Evolutionary conservation across 148 eudicot species (phyloP), one percentile per base, ranked within the genome.

Genomic region (Drosera capensis): DNA sequence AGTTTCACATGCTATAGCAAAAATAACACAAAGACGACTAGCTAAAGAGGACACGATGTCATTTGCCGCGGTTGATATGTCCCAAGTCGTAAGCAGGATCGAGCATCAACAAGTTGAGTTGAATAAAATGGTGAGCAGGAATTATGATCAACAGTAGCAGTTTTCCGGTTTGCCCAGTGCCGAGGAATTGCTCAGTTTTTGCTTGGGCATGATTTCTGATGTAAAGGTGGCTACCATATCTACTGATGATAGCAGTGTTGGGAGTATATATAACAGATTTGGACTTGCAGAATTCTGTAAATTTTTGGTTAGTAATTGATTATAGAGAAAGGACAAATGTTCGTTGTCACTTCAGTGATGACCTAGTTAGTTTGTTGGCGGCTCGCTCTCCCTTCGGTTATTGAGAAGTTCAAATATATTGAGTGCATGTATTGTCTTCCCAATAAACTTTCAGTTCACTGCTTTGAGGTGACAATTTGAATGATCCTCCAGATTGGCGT

Each of bases 91-190:
- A 28, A 78, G 82, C 62, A 67, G 63, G 49, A 81, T 80, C 29
- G 86, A 85, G 23, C 25, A 20, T 19, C 99, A 81, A 45, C 94
- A 90, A 35, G 47, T 60, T 37, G 95, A 85, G 56, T 43, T 90
- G 71, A 64, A 61, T 55, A 69, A 59, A 55, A 59, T 81, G 74
- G 52, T 68, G 51, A 83, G 81, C 68, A 71, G 67, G 54, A 70
- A 68, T 16, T 75, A 72, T 16, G 25, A 14, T 19, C 40, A 50
- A n/a, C 41, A 8, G 7, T 56, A 46, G 16, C n/a, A n/a, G n/a
- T n/a, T n/a, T n/a, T n/a, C n/a, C n/a, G n/a, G n/a, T n/a, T n/a
- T 3, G 31, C 9, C 31, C 9, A 4, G 4, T 28, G 31, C 9
- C 31, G 6, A 4, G 9, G 31, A 28, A 28, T 3, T 3, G 31